Base-by-base conservation (phyloP, 441 rosid genomes). In the Euphorbia celastroides region DNA sequence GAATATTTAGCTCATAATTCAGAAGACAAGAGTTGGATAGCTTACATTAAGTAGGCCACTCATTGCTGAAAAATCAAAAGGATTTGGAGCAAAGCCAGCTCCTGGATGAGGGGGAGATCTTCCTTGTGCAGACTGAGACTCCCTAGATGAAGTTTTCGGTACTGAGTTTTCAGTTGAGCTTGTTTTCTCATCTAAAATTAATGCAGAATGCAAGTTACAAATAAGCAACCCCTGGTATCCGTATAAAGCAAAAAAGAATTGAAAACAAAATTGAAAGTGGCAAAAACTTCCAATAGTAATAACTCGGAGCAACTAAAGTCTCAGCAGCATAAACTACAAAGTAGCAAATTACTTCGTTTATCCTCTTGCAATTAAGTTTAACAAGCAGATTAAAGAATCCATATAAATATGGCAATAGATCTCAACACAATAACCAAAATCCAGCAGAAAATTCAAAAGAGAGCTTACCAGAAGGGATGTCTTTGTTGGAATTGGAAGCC, bases 21-120 rank as follows among this genome's bases (percentile, higher is more conserved):
- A 50, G 25, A 55, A 11, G 14, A 55, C 5, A 26, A 20, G 12
- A 69, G 20, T 66, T 34, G 57, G 19, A 62, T 11, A 36, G 32
- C 78, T 65, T 83, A 95, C 98, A 69, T 92, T 88, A 67, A 95
- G 97, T 66, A 92, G 79, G 74, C 88, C 82, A 64, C 82, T 72
- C 99, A 95, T 92, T 61, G 86, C 81, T 10, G 97, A 92, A 82
- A 92, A 95, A 82, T 95, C 97, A 73, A 90, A 92, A 23, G 87
- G 87, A 74, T 77, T 80, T 48, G 87, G 75, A 54, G 80, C 67
- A 30, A 79, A n/a, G 5, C 69, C 86, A 74, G 79, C 70, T 68
- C 72, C 83, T 0, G 82, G 75, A 23, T 77, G 23, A 72, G 82
- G 72, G 26, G 84, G 44, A 79, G 72, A 67, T 70, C 72, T 59